Evolutionary conservation across 345 rosid species (phyloP).

Genomic region (Heritiera fomes): DNA sequence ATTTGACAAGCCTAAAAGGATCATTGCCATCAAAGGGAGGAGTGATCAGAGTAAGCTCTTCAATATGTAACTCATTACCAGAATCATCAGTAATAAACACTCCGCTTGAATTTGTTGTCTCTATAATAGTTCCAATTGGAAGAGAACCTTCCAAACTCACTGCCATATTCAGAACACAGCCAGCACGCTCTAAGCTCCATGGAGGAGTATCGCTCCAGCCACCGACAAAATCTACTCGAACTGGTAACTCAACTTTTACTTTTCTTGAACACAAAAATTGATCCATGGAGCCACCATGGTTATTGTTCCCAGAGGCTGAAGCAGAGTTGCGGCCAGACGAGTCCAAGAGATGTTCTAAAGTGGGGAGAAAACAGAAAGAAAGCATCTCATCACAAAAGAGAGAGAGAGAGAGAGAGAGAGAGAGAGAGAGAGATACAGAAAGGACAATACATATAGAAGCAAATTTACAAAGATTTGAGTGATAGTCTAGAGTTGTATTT

Average conservation of each 20-base stretch:
- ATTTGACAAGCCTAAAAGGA: constrained; percentile 84
- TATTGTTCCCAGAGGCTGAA: constrained; percentile 31
- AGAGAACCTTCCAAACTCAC: constrained; percentile 76
- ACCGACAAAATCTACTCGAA: constrained; percentile 93
- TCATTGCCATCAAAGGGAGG: constrained; percentile 68
- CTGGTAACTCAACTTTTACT: constrained; percentile 80
- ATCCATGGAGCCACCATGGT: constrained; percentile 30
- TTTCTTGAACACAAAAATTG: constrained; percentile 44
- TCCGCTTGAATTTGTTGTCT: constrained; percentile 60
- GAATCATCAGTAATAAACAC: constrained; percentile 69
- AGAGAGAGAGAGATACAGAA: no score
- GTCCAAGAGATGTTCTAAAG: constrained; percentile 64
- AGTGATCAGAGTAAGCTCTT: constrained; percentile 51
- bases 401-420: no score
- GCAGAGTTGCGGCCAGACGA: constrained; percentile 28
- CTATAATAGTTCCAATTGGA: constrained; percentile 82
- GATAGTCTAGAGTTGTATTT: not conserved
- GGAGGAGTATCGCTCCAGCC: constrained; percentile 99
- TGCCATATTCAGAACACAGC: constrained; percentile 94
- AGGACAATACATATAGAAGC: not conserved
- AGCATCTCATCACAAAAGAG: no score
- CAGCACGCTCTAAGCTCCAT: constrained; percentile 96
- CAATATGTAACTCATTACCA: constrained; percentile 55
- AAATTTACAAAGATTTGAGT: not conserved
- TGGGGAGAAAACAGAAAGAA: constrained; percentile 13